Base-by-base conservation (phyloP, 768 basidiomycete species). In the Ramaria sp. region DNA sequence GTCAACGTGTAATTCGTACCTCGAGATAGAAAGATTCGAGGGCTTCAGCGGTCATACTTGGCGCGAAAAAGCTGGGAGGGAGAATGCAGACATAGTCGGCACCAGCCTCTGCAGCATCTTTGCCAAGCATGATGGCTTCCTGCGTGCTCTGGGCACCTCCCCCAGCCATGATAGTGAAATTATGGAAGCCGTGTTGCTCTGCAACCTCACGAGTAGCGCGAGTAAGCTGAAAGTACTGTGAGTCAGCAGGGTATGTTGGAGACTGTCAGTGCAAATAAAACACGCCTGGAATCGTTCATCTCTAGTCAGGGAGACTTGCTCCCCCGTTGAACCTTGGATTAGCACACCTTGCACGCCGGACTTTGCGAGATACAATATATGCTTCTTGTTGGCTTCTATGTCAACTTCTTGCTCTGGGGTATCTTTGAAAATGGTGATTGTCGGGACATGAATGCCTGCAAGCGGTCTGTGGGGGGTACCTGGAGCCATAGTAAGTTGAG, bases 11-110 rank as follows among this genome's bases (percentile, higher is more conserved):
- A 0, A n/a, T n/a, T 59, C 66, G 53, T 42, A 68, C 68, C 65
- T 92, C 89, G 31, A 76, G 70, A 72, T 79, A 95, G 70, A 82
- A 94, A 0, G 78, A 77, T 71, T 90, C 90, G 62, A 94, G 73
- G 0, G 92, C 91, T 30, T 72, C 63, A 11, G 63, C 57, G 3
- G 65, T 71, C 65, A 71, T 77, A 68, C 84, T 76, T 12, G 51
- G 56, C 4, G 67, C 63, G 62, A 92, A 75, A 12, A 76, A 84
- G 10, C 89, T 88, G 30, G 90, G 86, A 65, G 83, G 75, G 66
- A 95, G 92, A 60, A 90, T 86, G 63, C 95, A 90, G 38, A 78
- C 80, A 63, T 81, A 88, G 68, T 95, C 91, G 5, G 94, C 92
- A 24, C 94, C 93, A 22, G 87, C 86, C n/a, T 73, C 75, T 13